phyloP scores from a whole-genome alignment of 768 basidiomycete genomes.

The Phlegmacium glaucopus region DNA sequence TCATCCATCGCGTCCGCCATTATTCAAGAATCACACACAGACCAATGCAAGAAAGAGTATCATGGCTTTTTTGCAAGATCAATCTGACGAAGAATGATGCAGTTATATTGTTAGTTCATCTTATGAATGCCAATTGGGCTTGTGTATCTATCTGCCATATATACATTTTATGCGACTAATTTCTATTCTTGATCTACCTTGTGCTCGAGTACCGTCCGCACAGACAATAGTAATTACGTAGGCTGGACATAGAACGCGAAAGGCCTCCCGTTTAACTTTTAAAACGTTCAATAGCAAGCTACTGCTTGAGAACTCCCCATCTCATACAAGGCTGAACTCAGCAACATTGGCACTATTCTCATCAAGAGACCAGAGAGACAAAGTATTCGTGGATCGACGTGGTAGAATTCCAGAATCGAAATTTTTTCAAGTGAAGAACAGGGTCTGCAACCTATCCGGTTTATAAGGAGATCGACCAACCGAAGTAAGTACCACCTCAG shows the following conservation, averaged over 20 bases:
- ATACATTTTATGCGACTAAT: too few relatives aligned
- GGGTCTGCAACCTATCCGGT: too few relatives aligned
- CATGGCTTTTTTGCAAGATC: constrained; percentile 67
- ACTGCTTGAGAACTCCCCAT: constrained; percentile 30
- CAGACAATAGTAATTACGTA: too few relatives aligned
- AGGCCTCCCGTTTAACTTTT: too few relatives aligned
- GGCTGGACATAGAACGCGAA: too few relatives aligned
- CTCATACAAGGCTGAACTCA: constrained; percentile 39
- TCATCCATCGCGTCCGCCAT: background rate
- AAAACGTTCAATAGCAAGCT: too few relatives aligned
- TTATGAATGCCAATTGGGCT: background rate
- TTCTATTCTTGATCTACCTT: too few relatives aligned
- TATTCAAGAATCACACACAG: constrained; percentile 15
- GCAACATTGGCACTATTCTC: constrained; percentile 37
- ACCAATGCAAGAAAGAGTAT: constrained; percentile 55
- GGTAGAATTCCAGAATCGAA: constrained; percentile 37
- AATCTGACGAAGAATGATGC: constrained; percentile 55
- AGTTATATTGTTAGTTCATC: background rate
- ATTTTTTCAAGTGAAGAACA: too few relatives aligned
- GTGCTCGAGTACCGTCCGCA: too few relatives aligned
- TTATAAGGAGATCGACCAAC: too few relatives aligned
- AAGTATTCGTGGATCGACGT: constrained; percentile 39
- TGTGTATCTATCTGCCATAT: too few relatives aligned
- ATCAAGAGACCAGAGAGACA: constrained; percentile 50
- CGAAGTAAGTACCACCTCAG: too few relatives aligned